Percentiles rank a stretch among this genome's conserved stretches.
These are phyloP conservation scores for Linum trigynum DNA, from an alignment of 345 rosid species.

Conservation along the genomic window DNA sequence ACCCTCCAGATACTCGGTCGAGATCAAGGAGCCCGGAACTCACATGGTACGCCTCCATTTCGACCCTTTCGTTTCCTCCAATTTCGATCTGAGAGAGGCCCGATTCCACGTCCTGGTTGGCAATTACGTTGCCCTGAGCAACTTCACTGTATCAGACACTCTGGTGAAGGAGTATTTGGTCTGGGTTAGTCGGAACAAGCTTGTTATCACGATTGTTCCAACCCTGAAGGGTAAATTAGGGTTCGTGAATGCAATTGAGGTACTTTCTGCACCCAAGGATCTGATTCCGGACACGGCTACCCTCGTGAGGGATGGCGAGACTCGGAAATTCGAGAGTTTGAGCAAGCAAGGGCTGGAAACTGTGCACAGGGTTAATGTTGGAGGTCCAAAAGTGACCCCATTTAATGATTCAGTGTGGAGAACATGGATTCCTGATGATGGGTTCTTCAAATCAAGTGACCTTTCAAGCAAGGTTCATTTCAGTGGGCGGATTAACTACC, in stretches of 20 bases:
- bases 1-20: slow-evolving; percentile 55
- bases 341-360: slow-evolving; percentile 51
- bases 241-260: slow-evolving; percentile 78
- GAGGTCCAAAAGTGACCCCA: slow-evolving; percentile 81
- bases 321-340: slow-evolving; percentile 39
- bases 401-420: slow-evolving; percentile 87
- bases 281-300: slow-evolving; percentile 51
- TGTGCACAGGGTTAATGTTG: slow-evolving; percentile 56
- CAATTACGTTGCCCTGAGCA: slow-evolving; percentile 55
- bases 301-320: slow-evolving; percentile 28
- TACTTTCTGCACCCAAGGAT: slow-evolving; percentile 82
- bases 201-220: slow-evolving; percentile 53
- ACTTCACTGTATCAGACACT: slow-evolving; percentile 41
- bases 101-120: slow-evolving; percentile 69
- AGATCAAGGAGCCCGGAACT: slow-evolving; percentile 49
- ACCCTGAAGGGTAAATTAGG: slow-evolving; percentile 35
- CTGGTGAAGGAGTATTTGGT: slow-evolving; percentile 60
- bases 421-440: slow-evolving; percentile 80
- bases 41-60: slow-evolving; percentile 79
- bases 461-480: slow-evolving; percentile 35
- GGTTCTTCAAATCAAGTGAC: slow-evolving; percentile 39
- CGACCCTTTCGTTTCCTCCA: slow-evolving; percentile 36
- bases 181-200: slow-evolving; percentile 36
- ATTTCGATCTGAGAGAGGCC: slow-evolving; percentile 28
- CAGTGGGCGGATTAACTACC: slow-evolving; percentile 54